A percentile compares a stretch with the other conserved stretches of the same genome.
Evolutionary conservation across 2,329 filamentous ascomycete genomes (phyloP).

Genomic region (Fusarium musae): DNA sequence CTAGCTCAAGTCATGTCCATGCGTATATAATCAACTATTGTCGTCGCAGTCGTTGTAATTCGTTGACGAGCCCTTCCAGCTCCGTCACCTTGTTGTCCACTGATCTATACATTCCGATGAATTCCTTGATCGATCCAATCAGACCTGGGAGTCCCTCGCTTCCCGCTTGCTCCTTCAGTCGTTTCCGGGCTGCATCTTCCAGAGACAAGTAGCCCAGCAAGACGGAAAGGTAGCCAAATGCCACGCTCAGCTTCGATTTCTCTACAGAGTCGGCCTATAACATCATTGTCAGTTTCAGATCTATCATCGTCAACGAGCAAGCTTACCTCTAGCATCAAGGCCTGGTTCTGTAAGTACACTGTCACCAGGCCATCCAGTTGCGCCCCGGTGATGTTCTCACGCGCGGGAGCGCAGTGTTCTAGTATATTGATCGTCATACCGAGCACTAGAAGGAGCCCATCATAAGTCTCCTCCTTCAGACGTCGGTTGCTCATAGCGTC

Average conservation of each 20-base stretch:
- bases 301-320: not conserved
- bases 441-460: slow-evolving; percentile 80
- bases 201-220: slow-evolving; percentile 85
- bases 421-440: slow-evolving; percentile 89
- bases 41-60: slow-evolving; percentile 46
- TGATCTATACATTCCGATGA: slow-evolving; percentile 62
- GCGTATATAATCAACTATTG: slow-evolving; percentile 22
- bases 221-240: slow-evolving; percentile 86
- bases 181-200: slow-evolving; percentile 55
- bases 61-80: slow-evolving; percentile 53
- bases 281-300: slow-evolving; percentile 12
- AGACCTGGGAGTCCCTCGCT: slow-evolving; percentile 58
- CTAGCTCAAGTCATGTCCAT: slow-evolving; percentile 1
- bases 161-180: slow-evolving; percentile 55
- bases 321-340: slow-evolving; percentile 75
- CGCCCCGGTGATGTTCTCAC: slow-evolving; percentile 51
- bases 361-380: slow-evolving; percentile 69
- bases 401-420: slow-evolving; percentile 76
- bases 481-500: slow-evolving; percentile 59
- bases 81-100: slow-evolving; percentile 58
- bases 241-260: slow-evolving; percentile 82
- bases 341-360: slow-evolving; percentile 75
- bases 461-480: slow-evolving; percentile 65
- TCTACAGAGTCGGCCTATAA: slow-evolving; percentile 74
- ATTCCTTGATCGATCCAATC: slow-evolving; percentile 65